Evolutionary conservation across 176 grass and related monocot species (phyloP).

Genomic region (Musa acuminata): DNA sequence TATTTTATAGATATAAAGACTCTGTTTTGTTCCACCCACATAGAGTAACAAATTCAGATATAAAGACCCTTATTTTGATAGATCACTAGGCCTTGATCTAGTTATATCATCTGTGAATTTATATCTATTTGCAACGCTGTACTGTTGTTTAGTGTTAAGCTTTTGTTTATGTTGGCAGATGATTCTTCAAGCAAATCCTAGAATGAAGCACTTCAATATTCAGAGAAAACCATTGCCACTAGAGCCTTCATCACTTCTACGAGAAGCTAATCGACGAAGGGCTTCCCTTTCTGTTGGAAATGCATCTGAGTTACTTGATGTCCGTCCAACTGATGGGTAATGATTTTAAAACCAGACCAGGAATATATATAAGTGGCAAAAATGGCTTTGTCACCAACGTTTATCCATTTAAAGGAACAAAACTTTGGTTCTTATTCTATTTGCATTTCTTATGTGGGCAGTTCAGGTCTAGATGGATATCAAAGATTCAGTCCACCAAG

Average conservation of each 20-base stretch:
- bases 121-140: too few species aligned
- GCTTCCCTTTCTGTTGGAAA: constrained; percentile 97
- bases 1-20: not conserved
- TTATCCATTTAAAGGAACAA: not conserved
- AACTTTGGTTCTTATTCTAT: constrained; percentile 18
- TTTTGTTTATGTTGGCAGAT: constrained; percentile 39
- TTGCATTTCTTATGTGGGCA: constrained; percentile 39
- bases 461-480: constrained; percentile 76
- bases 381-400: not conserved
- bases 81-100: not conserved
- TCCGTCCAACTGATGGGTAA: constrained; percentile 67
- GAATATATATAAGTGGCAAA: not conserved
- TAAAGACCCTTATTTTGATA: not conserved
- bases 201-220: constrained; percentile 93
- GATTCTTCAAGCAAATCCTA: constrained; percentile 79
- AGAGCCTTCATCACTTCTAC: constrained; percentile 87
- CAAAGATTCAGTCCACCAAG: constrained; percentile 42
- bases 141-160: constrained; percentile 2
- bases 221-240: constrained; percentile 75
- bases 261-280: constrained; percentile 91
- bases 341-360: constrained; percentile 9
- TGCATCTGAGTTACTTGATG: constrained; percentile 64
- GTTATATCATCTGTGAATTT: not conserved
- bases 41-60: not conserved
- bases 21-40: not conserved